These are phyloP conservation scores for Fusarium piperis DNA, from an alignment of 2,329 filamentous ascomycete species.

Conservation along the genomic window DNA sequence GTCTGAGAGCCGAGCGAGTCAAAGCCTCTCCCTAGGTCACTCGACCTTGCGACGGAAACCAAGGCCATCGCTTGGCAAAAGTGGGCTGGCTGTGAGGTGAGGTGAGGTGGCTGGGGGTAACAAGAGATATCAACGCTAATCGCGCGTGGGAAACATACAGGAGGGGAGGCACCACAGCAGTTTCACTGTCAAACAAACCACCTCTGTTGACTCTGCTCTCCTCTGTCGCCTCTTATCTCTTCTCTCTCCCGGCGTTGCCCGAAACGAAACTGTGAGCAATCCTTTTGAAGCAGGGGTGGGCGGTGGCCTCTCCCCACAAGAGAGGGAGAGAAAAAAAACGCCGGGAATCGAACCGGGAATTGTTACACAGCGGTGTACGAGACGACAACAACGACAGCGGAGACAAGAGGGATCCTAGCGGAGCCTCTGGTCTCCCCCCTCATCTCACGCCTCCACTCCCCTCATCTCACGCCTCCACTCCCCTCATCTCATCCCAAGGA, in stretches of 20 bases:
- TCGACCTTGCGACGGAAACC: neutral
- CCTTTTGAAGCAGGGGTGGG: conserved; percentile 6
- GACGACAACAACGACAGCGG: no score
- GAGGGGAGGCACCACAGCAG: neutral
- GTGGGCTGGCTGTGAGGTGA: neutral
- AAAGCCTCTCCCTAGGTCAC: neutral
- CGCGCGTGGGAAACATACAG: neutral
- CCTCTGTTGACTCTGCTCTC: neutral
- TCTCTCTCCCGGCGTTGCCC: conserved; percentile 11
- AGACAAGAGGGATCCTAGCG: neutral
- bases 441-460: neutral
- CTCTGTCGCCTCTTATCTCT: conserved; percentile 24
- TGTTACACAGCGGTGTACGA: conserved; percentile 21
- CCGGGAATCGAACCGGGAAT: conserved; percentile 13
- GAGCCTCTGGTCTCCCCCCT: neutral
- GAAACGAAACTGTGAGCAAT: conserved; percentile 14
- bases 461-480: neutral
- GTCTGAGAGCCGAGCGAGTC: neutral
- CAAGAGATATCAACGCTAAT: neutral
- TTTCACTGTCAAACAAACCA: neutral
- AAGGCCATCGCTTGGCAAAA: neutral
- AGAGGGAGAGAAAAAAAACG: neutral
- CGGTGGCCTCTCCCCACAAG: neutral
- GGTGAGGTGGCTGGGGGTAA: neutral
- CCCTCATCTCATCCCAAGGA: neutral